phyloP scores from a whole-genome alignment of 306 rosid genomes.

The Begonia fuchsioides region DNA sequence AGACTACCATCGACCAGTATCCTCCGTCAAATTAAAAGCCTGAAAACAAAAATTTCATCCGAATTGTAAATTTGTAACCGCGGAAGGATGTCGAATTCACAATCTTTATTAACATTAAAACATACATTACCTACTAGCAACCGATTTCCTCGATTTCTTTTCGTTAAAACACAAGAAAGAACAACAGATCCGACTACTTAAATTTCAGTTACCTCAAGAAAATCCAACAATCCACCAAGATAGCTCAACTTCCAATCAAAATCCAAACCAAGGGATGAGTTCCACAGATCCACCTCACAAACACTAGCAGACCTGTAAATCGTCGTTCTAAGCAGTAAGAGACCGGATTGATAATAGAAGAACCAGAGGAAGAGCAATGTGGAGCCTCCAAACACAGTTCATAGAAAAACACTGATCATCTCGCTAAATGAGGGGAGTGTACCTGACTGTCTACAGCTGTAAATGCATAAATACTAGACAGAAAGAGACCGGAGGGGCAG shows the following conservation, averaged over 20 bases:
- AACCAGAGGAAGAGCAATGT: constrained; percentile 2
- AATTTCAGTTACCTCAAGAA: not conserved
- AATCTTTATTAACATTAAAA: no score
- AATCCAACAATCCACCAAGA: not conserved
- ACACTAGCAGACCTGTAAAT: constrained; percentile 2
- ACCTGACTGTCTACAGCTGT: constrained; percentile 32
- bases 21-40: not conserved
- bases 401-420: no score
- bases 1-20: not conserved
- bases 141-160: no score
- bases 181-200: no score
- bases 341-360: not conserved
- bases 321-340: constrained; percentile 3
- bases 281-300: not conserved
- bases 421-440: not conserved
- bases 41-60: not conserved
- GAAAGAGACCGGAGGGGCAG: not conserved
- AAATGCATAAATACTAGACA: constrained; percentile 13
- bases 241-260: not conserved
- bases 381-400: not conserved
- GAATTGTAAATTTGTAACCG: no score
- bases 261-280: not conserved
- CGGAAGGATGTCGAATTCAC: no score
- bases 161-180: no score
- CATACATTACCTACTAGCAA: no score